Base-by-base conservation (phyloP, 2,329 filamentous ascomycete genomes). In the Calonectria honghensis region DNA sequence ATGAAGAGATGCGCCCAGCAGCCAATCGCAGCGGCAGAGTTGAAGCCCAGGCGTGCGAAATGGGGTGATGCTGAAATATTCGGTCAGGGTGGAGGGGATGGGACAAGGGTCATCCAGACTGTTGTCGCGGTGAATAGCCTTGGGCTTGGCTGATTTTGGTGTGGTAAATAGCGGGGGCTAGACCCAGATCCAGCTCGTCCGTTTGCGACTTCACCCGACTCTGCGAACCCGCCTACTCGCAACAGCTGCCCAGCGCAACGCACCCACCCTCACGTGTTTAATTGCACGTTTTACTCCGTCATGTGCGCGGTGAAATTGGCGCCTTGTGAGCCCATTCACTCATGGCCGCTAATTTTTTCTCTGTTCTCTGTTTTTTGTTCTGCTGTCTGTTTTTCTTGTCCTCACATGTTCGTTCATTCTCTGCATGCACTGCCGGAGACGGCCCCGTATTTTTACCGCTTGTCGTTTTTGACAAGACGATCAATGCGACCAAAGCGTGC, bases 21-120 rank as follows among this genome's bases (percentile, higher is more conserved):
- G 73, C 79, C 79, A 81, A 81, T 81, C 70, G 79, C 74, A 81
- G 79, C 69, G 71, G 68, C 74, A 75, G 75, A 74, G 79, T 79
- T 81, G 73, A 74, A 75, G 70, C 77, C 75, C 74, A 68, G 73
- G 73, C 66, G 77, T 73, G 78, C 45, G 63, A 80, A 78, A 81
- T 80, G 77, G 79, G 79, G 77, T 81, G 79, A 81, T 74, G 72
- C 72, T 72, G 70, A 70, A 72, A 70, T 75, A 54, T 70, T 50
- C 66, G 57, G 68, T 37, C 59, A 50, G 72, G 71, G 37, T 79
- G 73, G 73, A 66, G 61, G 71, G 18, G 74, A 52, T 59, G 70
- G 68, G 73, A 67, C 54, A 63, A 73, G 68, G 69, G 50, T 70
- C 65, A 72, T 64, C 67, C 67, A 57, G 51, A 68, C 65, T 68